Evolutionary conservation across 306 rosid species (phyloP), one percentile per base, ranked within the genome.

Genomic region (Vigna radiata): DNA sequence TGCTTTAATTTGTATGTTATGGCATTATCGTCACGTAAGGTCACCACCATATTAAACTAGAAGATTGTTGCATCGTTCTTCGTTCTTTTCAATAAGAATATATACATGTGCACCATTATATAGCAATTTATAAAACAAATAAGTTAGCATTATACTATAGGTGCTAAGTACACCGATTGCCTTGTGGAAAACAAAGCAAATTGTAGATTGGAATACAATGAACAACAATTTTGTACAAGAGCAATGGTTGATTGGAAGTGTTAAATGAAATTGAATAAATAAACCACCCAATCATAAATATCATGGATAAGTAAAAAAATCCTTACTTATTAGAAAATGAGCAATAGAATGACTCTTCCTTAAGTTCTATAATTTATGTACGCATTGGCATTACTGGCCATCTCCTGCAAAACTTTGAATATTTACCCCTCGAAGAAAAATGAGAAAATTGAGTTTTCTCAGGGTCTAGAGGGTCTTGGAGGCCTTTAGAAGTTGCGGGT

Each of bases 201-300:
- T 41, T 56, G 43, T 14, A 21, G 16, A 70, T 11, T 39, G 55
- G 37, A 31, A 59, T 15, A 70, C n/a, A 29, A 4, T n/a, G 53
- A 61, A 18, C 61, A 60, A 55, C 0, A 7, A 46, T 43, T 58
- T 65, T 1, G 10, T 5, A 18, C 63, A 44, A 73, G 52, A 66
- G 6, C 46, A 66, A 27, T 17, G 7, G 37, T 63, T 47, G 41
- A 63, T 73, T 44, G 53, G 25, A 21, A 29, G 15, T 54, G 27
- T 56, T 36, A n/a, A n/a, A 63, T 54, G 44, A 15, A 79, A 72
- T 19, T 31, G 54, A 73, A 65, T 73, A 48, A 73, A 65, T 73
- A 48, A 18, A 41, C 36, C 43, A 76, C 64, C 72, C 70, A 36
- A 46, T 61, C 56, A 70, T 16, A 46, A 48, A 5, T 14, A 49